Evolutionary conservation across 345 rosid genomes (phyloP).

Genomic region (thale cress (Arabidopsis thaliana)): DNA sequence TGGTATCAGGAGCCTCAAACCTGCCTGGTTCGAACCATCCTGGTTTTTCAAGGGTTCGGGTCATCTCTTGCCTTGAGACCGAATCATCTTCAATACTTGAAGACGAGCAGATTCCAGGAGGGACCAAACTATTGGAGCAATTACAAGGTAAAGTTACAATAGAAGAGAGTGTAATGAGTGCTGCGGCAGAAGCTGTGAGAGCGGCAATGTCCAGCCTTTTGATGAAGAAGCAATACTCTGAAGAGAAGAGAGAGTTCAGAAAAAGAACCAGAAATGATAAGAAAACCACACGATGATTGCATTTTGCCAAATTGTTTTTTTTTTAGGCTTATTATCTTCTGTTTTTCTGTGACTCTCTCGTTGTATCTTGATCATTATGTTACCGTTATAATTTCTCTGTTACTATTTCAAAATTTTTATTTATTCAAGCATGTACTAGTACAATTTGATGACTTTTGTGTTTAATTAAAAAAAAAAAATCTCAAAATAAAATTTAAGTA

Average conservation of each 20-base stretch:
- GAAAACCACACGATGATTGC: constrained; percentile 55
- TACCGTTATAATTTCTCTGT: background rate
- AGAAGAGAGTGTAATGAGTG: constrained; percentile 62
- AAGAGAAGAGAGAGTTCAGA: constrained; percentile 75
- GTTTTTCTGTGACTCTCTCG: background rate
- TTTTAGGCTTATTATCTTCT: background rate
- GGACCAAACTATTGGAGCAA: constrained; percentile 61
- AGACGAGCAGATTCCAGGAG: constrained; percentile 68
- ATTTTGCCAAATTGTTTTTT: background rate
- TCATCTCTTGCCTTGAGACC: constrained; percentile 49
- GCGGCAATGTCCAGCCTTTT: constrained; percentile 74
- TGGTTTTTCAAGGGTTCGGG: constrained; percentile 60
- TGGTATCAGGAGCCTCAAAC: constrained; percentile 78
- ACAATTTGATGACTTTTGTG: too few species aligned
- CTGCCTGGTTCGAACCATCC: constrained; percentile 54
- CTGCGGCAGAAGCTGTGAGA: constrained; percentile 83
- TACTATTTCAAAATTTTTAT: background rate
- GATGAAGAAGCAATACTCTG: constrained; percentile 85
- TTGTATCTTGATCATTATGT: constrained; percentile 13
- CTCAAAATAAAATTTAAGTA: too few species aligned
- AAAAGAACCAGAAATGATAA: constrained; percentile 87
- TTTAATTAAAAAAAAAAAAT: too few species aligned
- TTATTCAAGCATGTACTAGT: background rate
- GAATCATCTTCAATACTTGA: constrained; percentile 46
- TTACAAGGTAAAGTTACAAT: constrained; percentile 65